Evolutionary conservation across 352 stramenopile genomes (phyloP).

Genomic region (Blastocystis sp.): DNA sequence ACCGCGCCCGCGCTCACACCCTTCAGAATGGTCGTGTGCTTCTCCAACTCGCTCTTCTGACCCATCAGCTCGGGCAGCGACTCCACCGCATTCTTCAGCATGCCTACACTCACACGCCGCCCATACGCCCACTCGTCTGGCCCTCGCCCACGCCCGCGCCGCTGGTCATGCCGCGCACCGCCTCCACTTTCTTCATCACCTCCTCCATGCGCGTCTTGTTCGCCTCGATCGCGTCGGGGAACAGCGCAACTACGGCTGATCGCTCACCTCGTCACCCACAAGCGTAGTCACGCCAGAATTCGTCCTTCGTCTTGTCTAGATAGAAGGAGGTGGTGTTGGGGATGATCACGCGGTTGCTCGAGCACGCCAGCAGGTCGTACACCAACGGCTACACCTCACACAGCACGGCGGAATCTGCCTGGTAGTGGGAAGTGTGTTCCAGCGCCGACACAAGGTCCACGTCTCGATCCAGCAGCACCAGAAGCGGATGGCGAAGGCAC

Average conservation of each 20-base stretch:
- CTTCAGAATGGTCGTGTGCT: slow-evolving; percentile 84
- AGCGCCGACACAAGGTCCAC: slow-evolving; percentile 91
- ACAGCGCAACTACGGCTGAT: slow-evolving; percentile 75
- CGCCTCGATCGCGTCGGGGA: slow-evolving; percentile 83
- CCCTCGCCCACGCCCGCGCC: slow-evolving; percentile 8
- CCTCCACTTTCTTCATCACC: slow-evolving; percentile 76
- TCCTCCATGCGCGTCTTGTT: slow-evolving; percentile 80
- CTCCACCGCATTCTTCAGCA: slow-evolving; percentile 79
- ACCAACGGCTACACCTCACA: slow-evolving; percentile 82
- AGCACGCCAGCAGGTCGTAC: slow-evolving; percentile 90
- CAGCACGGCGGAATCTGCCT: neutral
- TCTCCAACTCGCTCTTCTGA: slow-evolving; percentile 82
- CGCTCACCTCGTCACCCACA: neutral
- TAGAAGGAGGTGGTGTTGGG: slow-evolving; percentile 64
- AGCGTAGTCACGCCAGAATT: slow-evolving; percentile 68
- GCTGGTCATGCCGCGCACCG: slow-evolving; percentile 73
- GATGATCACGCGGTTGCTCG: slow-evolving; percentile 87
- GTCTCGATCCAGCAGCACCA: slow-evolving; percentile 94
- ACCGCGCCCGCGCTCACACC: slow-evolving; percentile 14
- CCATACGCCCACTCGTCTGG: slow-evolving; percentile 9
- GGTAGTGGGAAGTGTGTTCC: slow-evolving; percentile 83
- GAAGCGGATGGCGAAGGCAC: slow-evolving; percentile 78
- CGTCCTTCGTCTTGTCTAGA: slow-evolving; percentile 64
- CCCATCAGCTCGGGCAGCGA: slow-evolving; percentile 80
- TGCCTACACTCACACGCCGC: neutral